Evolutionary conservation across 2,329 filamentous ascomycete genomes (phyloP).

Genomic region (Chrysoporthe cubensis): DNA sequence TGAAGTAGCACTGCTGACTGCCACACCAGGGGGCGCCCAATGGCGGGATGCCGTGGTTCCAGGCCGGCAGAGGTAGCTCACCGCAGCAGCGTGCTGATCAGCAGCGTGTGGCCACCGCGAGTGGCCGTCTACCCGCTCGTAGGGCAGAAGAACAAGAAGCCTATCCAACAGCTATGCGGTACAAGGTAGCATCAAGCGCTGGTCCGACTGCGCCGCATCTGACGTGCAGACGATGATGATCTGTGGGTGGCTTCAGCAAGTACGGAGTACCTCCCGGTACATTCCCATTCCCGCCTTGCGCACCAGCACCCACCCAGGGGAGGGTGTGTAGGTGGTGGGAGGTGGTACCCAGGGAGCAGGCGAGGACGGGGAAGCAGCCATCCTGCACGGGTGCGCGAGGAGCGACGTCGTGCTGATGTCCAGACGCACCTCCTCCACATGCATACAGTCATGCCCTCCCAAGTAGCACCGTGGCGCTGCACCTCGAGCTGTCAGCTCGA

Average conservation of each 20-base stretch:
- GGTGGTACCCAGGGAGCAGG: background rate
- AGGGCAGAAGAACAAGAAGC: conserved; percentile 16
- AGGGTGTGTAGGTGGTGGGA: background rate
- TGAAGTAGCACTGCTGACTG: background rate
- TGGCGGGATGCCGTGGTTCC: background rate
- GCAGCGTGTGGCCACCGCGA: background rate
- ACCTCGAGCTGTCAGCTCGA: conserved; percentile 3
- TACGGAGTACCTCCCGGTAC: conserved; percentile 4
- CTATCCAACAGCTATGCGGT: background rate
- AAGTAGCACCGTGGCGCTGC: conserved; percentile 9
- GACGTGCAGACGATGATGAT: conserved; percentile 23
- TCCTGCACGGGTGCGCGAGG: background rate
- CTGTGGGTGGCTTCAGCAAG: conserved; percentile 1
- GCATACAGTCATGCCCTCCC: background rate
- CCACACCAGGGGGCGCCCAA: background rate
- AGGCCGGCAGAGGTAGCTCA: background rate
- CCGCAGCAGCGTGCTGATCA: background rate
- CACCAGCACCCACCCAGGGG: too few species aligned
- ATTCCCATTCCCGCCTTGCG: too few species aligned
- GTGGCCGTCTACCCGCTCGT: conserved; percentile 13
- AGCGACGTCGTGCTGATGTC: background rate
- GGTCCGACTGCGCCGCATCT: conserved; percentile 10
- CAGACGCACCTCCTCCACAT: background rate
- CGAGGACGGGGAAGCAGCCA: background rate
- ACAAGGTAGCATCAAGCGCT: conserved; percentile 1